Base-by-base conservation (phyloP, 2,329 filamentous ascomycete genomes). In the Geosmithia putterillii region DNA sequence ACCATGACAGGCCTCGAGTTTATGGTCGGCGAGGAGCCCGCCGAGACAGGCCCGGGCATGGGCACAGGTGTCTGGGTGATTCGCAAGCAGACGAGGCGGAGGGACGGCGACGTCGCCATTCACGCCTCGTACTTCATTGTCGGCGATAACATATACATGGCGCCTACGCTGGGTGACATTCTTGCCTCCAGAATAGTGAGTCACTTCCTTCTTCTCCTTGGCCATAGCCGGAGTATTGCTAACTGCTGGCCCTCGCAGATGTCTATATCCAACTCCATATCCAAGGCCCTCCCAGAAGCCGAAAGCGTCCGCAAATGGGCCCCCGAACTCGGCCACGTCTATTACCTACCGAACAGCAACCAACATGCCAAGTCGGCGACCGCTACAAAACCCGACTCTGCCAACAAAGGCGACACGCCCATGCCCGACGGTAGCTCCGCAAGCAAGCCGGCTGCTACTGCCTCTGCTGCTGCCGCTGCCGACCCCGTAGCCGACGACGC, bases 61-160 rank as follows among this genome's bases (percentile, higher is more conserved):
- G 79, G 78, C 39, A 81, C 78, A 0, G 79, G 78, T 22, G 76
- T 83, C 8, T 83, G 79, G 79, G 74, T 82, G 22, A 81, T 83
- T 51, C 72, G 77, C 53, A 83, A 83, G 64, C 79, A 83, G 60
- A 77, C 71, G 21, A 65, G 79, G 41, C 67, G 73, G 47, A 79
- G 80, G 61, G 76, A 80, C 49, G 76, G 80, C 9, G 42, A 43
- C 9, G 32, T 46, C 8, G 18, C 39, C 47, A 66, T 83, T 21
- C 71, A 79, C 35, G 65, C 71, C 4, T 71, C 71, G 2, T 83
- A 82, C 54, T 83, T 80, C 52, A 68, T 83, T 2, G 70, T 80
- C 1, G 78, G 77, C 1, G 75, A 80, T 50, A 78, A 81, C 43
- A 73, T 83, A 3, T 83, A 81, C 54, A 77, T 78, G 70, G 78